Evolutionary conservation across 805 yeast genomes (phyloP).

Genomic region (Candida yuanshanica): DNA sequence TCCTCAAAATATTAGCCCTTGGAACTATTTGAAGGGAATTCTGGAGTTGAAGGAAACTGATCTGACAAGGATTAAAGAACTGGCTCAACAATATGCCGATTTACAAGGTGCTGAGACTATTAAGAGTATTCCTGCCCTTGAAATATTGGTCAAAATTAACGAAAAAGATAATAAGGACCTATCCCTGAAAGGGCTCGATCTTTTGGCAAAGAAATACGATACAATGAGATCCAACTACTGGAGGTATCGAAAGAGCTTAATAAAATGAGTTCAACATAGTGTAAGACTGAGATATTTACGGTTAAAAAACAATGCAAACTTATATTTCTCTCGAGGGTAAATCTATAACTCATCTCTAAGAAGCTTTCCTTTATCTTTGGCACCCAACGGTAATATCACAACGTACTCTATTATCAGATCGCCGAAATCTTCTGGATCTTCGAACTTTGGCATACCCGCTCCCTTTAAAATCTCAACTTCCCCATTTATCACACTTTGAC

Average conservation of each 20-base stretch:
- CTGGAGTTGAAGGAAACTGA: slow-evolving; percentile 28
- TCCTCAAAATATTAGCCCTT: slow-evolving; percentile 78
- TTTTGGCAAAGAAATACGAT: slow-evolving; percentile 50
- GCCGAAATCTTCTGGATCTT: slow-evolving; percentile 46
- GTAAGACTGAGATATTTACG: not conserved
- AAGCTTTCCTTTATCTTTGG: slow-evolving; percentile 10
- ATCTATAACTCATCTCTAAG: slow-evolving; percentile 22
- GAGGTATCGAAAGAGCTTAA: slow-evolving; percentile 37
- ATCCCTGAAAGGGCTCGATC: slow-evolving; percentile 41
- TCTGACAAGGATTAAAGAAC: slow-evolving; percentile 35
- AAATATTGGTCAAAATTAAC: slow-evolving; percentile 49
- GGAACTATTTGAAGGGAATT: slow-evolving; percentile 77
- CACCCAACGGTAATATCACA: slow-evolving; percentile 40
- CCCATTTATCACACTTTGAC: slow-evolving; percentile 53
- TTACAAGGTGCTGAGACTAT: slow-evolving; percentile 15
- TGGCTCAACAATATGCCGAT: slow-evolving; percentile 40
- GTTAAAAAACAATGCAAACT: not conserved
- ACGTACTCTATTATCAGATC: slow-evolving; percentile 46
- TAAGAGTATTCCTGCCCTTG: slow-evolving; percentile 58
- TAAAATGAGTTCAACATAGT: not conserved
- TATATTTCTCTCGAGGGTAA: not conserved
- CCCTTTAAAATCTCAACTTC: slow-evolving; percentile 67
- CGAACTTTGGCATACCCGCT: slow-evolving; percentile 77
- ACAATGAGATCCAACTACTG: slow-evolving; percentile 61
- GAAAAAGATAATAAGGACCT: slow-evolving; percentile 24